Base-by-base conservation (phyloP, 2,329 filamentous ascomycete genomes). In the Kalaharituber pfeilii region DNA sequence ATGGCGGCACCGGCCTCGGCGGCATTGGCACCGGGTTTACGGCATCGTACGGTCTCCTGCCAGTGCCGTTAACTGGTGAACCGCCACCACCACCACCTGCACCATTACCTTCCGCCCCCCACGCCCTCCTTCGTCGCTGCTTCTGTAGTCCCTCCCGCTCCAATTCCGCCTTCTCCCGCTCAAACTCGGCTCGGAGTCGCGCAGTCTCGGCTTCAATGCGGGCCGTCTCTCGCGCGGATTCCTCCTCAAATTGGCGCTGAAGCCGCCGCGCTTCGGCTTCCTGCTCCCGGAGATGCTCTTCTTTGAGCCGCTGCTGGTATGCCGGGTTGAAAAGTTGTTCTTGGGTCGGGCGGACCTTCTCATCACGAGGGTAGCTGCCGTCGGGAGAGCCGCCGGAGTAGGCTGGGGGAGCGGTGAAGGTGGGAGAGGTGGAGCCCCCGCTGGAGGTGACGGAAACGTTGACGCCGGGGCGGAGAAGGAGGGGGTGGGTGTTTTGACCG, bases 151-250 rank as follows among this genome's bases (percentile, higher is more conserved):
- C n/a, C n/a, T n/a, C n/a, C 33, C 24, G 5, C 57, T 53, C 57
- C 55, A 59, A 6, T 53, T 55, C 7, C 15, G 26, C 1, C 50
- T 22, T 44, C 26, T 62, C 58, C 7, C 51, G 54, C n/a, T 62
- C 58, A 24, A 60, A 62, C 26, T 50, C 24, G 56, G 53, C 30
- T 33, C 42, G 15, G 6, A 95, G 70, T 0, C 86, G 75, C 61
- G 81, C 81, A 0, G 86, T 94, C 68, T 95, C 88, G 44, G 79
- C 78, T 30, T 94, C 80, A 9, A 86, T 73, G 47, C 72, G 71
- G 8, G 73, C 76, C 57, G 39, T 62, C 59, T 51, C 58, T 58
- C 15, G 57, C 57, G 0, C 53, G 52, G 7, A 62, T 47, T 62
- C 63, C 60, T 11, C 56, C 58, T 9, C 58, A 49, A 13, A 61